Evolutionary conservation across 1,284 basidiomycete species (phyloP).

Genomic region (Moesziomyces globuligerus): DNA sequence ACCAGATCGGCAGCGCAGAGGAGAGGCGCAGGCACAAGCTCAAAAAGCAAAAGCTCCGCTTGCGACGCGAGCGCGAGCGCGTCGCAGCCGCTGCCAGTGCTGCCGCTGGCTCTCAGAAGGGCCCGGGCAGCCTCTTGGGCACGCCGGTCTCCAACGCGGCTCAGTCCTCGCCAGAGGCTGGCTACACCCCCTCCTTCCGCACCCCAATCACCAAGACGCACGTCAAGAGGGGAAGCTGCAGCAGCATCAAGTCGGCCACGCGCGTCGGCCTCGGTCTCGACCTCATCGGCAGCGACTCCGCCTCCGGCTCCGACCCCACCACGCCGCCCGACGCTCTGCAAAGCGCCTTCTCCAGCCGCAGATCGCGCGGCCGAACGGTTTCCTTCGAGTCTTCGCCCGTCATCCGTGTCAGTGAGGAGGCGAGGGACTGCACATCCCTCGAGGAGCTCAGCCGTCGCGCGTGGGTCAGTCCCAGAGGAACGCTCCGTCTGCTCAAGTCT

Average conservation of each 20-base stretch:
- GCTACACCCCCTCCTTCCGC: constrained; percentile 24
- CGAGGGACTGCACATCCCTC: constrained; percentile 32
- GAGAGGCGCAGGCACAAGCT: constrained; percentile 51
- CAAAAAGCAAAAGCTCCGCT: constrained; percentile 50
- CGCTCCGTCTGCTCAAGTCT: constrained; percentile 47
- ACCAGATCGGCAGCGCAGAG: constrained; percentile 54
- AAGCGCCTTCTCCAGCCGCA: constrained; percentile 17
- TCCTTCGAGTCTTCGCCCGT: constrained; percentile 46
- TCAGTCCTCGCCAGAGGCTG: constrained; percentile 32
- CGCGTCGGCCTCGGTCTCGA: constrained; percentile 44
- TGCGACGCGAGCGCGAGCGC: constrained; percentile 34
- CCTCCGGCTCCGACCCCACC: constrained; percentile 26
- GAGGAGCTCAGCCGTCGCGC: constrained; percentile 55
- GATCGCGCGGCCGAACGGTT: constrained; percentile 36
- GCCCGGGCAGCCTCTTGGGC: constrained; percentile 17
- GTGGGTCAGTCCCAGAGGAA: constrained; percentile 53
- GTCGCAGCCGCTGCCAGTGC: constrained; percentile 13
- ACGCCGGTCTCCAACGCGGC: constrained; percentile 30
- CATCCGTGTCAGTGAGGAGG: constrained; percentile 34
- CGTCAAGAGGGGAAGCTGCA: constrained; percentile 24
- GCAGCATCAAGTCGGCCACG: constrained; percentile 25
- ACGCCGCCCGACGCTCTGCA: constrained; percentile 33
- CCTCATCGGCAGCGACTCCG: constrained; percentile 36
- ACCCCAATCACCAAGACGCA: constrained; percentile 29
- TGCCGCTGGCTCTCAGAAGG: constrained; percentile 7